These are phyloP conservation scores for Naumovozyma castellii DNA, from an alignment of 805 yeast genomes.

Conservation along the genomic window DNA sequence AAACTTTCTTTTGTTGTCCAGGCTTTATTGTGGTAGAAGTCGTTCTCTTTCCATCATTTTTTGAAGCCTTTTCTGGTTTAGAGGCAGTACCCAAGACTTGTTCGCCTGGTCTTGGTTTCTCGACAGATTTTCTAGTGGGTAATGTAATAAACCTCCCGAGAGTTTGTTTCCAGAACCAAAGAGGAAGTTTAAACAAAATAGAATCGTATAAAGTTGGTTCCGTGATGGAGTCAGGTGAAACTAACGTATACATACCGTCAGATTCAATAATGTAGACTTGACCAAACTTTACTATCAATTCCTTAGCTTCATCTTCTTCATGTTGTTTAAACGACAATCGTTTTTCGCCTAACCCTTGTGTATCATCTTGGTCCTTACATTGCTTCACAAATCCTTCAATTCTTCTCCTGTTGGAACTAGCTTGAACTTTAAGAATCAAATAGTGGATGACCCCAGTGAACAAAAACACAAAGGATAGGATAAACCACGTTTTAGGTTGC, in stretches of 20 bases:
- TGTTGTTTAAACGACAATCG: conserved; percentile 35
- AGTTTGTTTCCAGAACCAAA: conserved; percentile 36
- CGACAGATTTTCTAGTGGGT: neutral
- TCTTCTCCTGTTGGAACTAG: conserved; percentile 48
- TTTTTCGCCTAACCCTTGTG: conserved; percentile 41
- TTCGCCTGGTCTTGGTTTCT: neutral
- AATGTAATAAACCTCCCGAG: conserved; percentile 30
- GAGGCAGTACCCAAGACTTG: neutral
- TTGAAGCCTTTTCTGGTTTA: neutral
- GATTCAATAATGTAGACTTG: conserved; percentile 51
- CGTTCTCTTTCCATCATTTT: neutral
- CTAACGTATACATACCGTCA: conserved; percentile 32
- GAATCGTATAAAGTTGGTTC: conserved; percentile 44
- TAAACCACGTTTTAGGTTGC: conserved; percentile 55
- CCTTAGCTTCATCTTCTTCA: conserved; percentile 39
- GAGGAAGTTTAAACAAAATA: conserved; percentile 36
- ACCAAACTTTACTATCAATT: conserved; percentile 45
- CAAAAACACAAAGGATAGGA: conserved; percentile 41
- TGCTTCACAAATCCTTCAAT: conserved; percentile 43
- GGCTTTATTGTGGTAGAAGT: neutral
- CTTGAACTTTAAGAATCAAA: conserved; percentile 42
- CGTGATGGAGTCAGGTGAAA: conserved; percentile 40
- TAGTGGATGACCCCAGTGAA: conserved; percentile 51
- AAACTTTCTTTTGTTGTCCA: conserved; percentile 34
- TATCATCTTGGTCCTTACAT: conserved; percentile 48